These are phyloP conservation scores for Elymus sibiricus DNA, from an alignment of 176 grass and related monocot genomes.

Conservation along the genomic window DNA sequence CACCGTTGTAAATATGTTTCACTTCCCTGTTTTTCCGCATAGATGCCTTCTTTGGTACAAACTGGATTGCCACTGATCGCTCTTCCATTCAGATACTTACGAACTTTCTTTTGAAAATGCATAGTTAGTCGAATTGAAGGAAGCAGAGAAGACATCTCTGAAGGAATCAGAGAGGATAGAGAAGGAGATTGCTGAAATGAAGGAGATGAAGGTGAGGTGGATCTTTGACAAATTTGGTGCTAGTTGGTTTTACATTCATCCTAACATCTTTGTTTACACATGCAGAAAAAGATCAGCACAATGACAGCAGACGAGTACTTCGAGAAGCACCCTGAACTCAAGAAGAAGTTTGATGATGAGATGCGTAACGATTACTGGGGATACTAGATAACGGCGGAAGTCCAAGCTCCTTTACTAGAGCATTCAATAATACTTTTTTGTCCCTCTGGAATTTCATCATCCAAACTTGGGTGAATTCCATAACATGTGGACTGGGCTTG, in stretches of 20 bases:
- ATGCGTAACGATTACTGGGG: slow-evolving; percentile 86
- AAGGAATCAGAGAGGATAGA: slow-evolving; percentile 70
- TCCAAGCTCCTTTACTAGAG: background rate
- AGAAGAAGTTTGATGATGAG: slow-evolving; percentile 89
- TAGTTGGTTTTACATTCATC: background rate
- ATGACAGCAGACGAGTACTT: slow-evolving; percentile 95
- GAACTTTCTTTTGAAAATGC: background rate
- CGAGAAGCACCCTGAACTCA: slow-evolving; percentile 84
- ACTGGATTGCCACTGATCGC: slow-evolving; percentile 1
- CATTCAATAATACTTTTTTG: slow-evolving; percentile 29
- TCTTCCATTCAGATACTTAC: slow-evolving; percentile 6
- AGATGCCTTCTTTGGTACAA: background rate
- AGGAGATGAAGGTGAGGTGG: slow-evolving; percentile 73
- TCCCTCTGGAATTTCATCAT: background rate
- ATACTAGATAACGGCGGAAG: slow-evolving; percentile 39
- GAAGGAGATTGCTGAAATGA: slow-evolving; percentile 84
- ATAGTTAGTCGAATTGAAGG: slow-evolving; percentile 70
- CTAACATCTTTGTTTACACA: background rate
- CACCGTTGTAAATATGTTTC: background rate
- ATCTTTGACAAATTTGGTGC: background rate
- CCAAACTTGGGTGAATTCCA: background rate
- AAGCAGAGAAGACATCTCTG: slow-evolving; percentile 63
- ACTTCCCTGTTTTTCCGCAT: background rate
- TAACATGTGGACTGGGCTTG: background rate
- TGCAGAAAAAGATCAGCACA: slow-evolving; percentile 86